A percentile compares a stretch with the other conserved stretches of the same genome.
Evolutionary conservation across 805 yeast genomes (phyloP).

Genomic region (Sugiyamaella boreocaroliniensis): DNA sequence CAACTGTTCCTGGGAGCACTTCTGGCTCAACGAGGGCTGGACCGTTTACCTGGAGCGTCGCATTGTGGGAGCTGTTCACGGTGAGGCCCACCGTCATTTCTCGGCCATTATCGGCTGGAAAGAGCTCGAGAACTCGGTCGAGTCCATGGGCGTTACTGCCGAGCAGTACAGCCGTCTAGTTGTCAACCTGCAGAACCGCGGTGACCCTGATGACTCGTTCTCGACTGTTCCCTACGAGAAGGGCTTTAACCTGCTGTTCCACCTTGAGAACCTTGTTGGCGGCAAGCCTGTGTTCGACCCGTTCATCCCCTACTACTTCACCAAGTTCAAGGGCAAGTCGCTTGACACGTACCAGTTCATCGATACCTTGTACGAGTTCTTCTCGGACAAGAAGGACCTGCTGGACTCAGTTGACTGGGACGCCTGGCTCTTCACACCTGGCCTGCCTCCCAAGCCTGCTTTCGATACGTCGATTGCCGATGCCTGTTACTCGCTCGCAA

Average conservation of each 20-base stretch:
- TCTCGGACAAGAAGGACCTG: constrained; percentile 34
- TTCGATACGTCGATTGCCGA: constrained; percentile 77
- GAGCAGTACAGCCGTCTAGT: constrained; percentile 51
- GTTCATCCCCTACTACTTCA: constrained; percentile 72
- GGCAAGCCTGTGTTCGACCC: constrained; percentile 64
- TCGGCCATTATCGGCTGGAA: constrained; percentile 86
- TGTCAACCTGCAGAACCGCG: constrained; percentile 59
- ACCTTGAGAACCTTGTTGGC: constrained; percentile 63
- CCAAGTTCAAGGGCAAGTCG: constrained; percentile 58
- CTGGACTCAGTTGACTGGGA: constrained; percentile 78
- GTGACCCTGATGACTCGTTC: constrained; percentile 87
- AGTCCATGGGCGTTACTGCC: constrained; percentile 52
- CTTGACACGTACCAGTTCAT: constrained; percentile 77
- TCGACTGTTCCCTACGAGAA: constrained; percentile 86
- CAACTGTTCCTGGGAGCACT: constrained; percentile 86
- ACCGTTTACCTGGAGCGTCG: constrained; percentile 86
- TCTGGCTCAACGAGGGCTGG: constrained; percentile 96
- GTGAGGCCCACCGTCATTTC: constrained; percentile 71
- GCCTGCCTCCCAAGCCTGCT: constrained; percentile 81
- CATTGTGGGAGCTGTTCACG: constrained; percentile 70
- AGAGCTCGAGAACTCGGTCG: constrained; percentile 61
- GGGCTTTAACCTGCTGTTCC: constrained; percentile 73
- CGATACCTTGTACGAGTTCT: constrained; percentile 67
- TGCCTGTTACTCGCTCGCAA: constrained; percentile 58
- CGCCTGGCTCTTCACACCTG: constrained; percentile 72